Evolutionary conservation across 352 stramenopile genomes (phyloP).

Genomic region (Pythium sp.): DNA sequence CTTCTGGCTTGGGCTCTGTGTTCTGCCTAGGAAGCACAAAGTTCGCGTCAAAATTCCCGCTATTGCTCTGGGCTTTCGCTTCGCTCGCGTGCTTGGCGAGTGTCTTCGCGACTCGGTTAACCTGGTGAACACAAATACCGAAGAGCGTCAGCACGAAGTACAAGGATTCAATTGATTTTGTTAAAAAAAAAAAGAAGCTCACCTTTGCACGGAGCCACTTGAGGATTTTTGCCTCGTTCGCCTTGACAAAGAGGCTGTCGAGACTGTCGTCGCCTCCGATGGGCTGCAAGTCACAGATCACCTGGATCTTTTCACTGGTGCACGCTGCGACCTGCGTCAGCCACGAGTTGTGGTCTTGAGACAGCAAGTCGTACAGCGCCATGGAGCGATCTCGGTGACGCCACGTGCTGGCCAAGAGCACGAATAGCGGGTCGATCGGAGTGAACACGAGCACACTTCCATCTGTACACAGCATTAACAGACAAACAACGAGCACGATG

Average conservation of each 20-base stretch:
- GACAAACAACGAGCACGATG: background rate
- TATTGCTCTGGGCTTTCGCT: slow-evolving; percentile 19
- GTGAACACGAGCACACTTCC: slow-evolving; percentile 63
- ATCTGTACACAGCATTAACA: slow-evolving; percentile 25
- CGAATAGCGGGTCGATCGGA: slow-evolving; percentile 66
- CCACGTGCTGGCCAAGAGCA: slow-evolving; percentile 57
- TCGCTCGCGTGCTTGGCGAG: slow-evolving; percentile 33
- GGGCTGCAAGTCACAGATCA: slow-evolving; percentile 54
- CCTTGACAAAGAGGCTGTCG: slow-evolving; percentile 55
- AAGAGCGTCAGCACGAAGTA: background rate
- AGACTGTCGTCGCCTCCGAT: slow-evolving; percentile 38
- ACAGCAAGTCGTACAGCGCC: slow-evolving; percentile 58
- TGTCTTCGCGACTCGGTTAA: slow-evolving; percentile 31
- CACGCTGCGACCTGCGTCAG: slow-evolving; percentile 41
- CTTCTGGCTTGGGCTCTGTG: slow-evolving; percentile 15
- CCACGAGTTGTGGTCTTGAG: slow-evolving; percentile 51
- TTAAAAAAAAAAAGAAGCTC: background rate
- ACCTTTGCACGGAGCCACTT: slow-evolving; percentile 55
- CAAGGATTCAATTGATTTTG: background rate
- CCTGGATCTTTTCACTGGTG: slow-evolving; percentile 28
- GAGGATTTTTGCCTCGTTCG: slow-evolving; percentile 50
- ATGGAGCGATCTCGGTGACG: slow-evolving; percentile 43
- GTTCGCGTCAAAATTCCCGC: slow-evolving; percentile 29
- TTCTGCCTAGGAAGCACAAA: slow-evolving; percentile 11
- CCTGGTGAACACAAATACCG: slow-evolving; percentile 21